Evolutionary conservation across 179 eudicot species (phyloP), one percentile per base, ranked within the genome.

Genomic region (Heliamphora pulchella): DNA sequence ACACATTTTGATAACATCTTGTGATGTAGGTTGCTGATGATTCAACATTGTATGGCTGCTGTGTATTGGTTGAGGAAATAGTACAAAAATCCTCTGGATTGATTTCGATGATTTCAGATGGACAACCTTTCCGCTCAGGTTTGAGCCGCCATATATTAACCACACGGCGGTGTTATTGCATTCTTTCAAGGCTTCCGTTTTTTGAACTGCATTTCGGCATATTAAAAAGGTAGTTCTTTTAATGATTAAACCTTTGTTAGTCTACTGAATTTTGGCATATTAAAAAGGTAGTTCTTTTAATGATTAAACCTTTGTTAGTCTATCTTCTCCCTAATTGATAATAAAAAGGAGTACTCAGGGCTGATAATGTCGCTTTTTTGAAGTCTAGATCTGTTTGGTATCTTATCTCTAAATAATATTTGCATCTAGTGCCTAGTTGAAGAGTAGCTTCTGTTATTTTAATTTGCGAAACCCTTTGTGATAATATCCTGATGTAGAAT

Each of bases 161-260:
- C 31, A 94, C 99, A 62, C 88, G 87, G 44, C 97, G 99, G 63
- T 96, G 99, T 85, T 96, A 96, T 80, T 96, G 99, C 91, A 86
- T 96, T 83, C 93, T 96, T 75, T 92, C 99, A 68, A 85, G 97
- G 83, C 87, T 96, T 84, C 99, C 99, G 67, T 92, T 87, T 83
- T 96, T 94, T 76, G 91, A 94, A 76, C 87, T 96, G 85, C 99
- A 96, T 87, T 96, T 94, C 85, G 97, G 94, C 55, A 94, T 96
- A 68, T 83, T 96, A 79, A 91, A 91, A 86, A 94, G 99, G 99
- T 92, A 31, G 22, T 74, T 78, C 44, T 81, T 43, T 62, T 43
- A 10, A 6, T 53, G 46, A 53, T 68, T 61, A 8, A 51, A 22
- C 17, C 75, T 78, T 22, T 31, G 31, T 31, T 31, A 31, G 31